Conservation (phyloP, 2,329 filamentous ascomycete species). For the Calonectria honghensis region DNA sequence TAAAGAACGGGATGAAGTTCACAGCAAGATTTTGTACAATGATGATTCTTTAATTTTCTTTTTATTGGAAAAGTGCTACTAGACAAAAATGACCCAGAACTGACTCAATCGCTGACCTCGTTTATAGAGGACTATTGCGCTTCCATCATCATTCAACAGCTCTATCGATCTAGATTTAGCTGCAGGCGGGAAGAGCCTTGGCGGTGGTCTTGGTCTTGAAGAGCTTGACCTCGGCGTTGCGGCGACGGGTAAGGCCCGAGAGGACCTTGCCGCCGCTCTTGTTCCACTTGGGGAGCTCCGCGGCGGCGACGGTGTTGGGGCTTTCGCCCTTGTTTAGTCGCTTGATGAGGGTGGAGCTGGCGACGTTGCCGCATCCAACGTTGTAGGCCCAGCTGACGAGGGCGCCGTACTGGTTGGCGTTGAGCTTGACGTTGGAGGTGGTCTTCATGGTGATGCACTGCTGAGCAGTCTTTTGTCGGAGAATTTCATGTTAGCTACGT, state of each 20-base stretch:
- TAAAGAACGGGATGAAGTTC: neutral
- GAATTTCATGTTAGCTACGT: neutral
- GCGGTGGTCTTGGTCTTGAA: constrained; percentile 40
- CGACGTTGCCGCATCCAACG: constrained; percentile 65
- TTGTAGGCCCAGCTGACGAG: constrained; percentile 72
- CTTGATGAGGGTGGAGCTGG: constrained; percentile 60
- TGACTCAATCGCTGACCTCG: too few relatives aligned
- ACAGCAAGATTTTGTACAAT: neutral
- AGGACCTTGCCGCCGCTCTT: constrained; percentile 63
- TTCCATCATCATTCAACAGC: neutral
- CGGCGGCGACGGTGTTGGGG: constrained; percentile 59
- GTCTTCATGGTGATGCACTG: constrained; percentile 63
- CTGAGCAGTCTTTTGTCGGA: constrained; percentile 51
- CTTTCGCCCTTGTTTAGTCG: constrained; percentile 49
- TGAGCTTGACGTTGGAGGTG: constrained; percentile 49
- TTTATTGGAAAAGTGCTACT: neutral
- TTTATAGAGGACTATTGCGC: neutral
- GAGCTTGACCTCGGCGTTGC: constrained; percentile 66
- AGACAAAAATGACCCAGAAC: neutral
- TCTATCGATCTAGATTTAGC: neutral
- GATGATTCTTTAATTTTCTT: neutral
- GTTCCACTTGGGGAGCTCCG: constrained; percentile 70
- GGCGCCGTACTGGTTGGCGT: constrained; percentile 72
- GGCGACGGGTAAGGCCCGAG: constrained; percentile 63
- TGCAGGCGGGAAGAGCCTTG: constrained; percentile 42